Evolutionary conservation across 192 early-diverging fungal genomes (phyloP).

Genomic region (Coemansia sp.): DNA sequence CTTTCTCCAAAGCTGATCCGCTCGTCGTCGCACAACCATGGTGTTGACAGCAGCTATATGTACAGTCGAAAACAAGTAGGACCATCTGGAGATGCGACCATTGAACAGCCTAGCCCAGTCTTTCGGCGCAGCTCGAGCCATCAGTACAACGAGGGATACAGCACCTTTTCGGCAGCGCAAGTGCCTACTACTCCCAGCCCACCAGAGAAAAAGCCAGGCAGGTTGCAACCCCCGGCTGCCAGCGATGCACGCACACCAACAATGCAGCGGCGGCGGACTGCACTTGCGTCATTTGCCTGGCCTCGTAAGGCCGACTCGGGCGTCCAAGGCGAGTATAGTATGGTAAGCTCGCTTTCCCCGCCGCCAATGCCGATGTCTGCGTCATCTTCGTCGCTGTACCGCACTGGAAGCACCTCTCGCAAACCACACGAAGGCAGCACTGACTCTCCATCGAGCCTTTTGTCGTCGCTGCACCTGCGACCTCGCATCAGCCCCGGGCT

Average conservation of each 20-base stretch:
- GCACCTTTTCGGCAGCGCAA: conserved; percentile 5
- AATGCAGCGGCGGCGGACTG: conserved; percentile 36
- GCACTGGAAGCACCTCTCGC: conserved; percentile 9
- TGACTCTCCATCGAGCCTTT: conserved; percentile 29
- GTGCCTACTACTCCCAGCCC: conserved; percentile 36
- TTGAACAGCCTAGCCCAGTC: conserved; percentile 9
- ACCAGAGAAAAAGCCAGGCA: conserved; percentile 20
- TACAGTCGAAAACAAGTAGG: conserved; percentile 1
- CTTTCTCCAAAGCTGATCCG: conserved; percentile 31
- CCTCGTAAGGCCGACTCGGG: conserved; percentile 7
- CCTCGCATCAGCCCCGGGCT: conserved; percentile 25
- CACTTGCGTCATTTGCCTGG: conserved; percentile 41
- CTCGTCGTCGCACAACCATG: conserved; percentile 21
- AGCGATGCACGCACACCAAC: conserved; percentile 28
- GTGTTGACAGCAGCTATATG: neutral
- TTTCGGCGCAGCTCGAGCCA: conserved; percentile 31
- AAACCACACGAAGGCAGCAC: neutral
- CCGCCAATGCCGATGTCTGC: conserved; percentile 11
- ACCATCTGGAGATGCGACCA: neutral
- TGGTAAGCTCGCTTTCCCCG: conserved; percentile 4
- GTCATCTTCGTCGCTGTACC: conserved; percentile 3
- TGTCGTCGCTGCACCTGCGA: conserved; percentile 33
- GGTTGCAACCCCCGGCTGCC: conserved; percentile 18
- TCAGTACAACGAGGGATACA: conserved; percentile 13
- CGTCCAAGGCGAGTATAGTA: neutral